Evolutionary conservation across 495 filamentous ascomycete genomes (phyloP).

Genomic region (Opeltia flavorubescens): DNA sequence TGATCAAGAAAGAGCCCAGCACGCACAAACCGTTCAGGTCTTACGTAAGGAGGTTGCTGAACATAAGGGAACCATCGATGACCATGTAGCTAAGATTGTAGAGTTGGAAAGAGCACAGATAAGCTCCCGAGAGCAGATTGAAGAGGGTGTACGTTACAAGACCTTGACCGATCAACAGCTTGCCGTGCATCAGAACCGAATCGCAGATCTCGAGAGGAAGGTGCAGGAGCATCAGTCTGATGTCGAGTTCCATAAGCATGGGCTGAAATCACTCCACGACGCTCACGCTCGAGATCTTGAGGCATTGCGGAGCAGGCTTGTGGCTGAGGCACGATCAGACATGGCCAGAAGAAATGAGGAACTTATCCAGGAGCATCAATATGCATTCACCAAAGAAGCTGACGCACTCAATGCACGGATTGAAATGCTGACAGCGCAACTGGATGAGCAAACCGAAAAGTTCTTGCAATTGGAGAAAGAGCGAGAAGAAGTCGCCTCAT

Average conservation of each 20-base stretch:
- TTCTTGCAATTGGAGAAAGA: slow-evolving; percentile 44
- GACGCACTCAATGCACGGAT: slow-evolving; percentile 19
- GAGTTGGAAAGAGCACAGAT: slow-evolving; percentile 52
- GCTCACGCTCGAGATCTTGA: slow-evolving; percentile 38
- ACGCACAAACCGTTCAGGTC: slow-evolving; percentile 29
- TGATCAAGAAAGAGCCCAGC: slow-evolving; percentile 29
- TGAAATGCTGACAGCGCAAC: slow-evolving; percentile 34
- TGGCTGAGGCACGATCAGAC: slow-evolving; percentile 6
- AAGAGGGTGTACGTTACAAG: slow-evolving; percentile 16
- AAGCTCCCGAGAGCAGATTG: slow-evolving; percentile 42
- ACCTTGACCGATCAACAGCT: slow-evolving; percentile 27
- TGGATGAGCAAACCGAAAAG: slow-evolving; percentile 36
- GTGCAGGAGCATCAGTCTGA: slow-evolving; percentile 38
- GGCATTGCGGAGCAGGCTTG: slow-evolving; percentile 26
- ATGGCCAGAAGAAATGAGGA: slow-evolving; percentile 40
- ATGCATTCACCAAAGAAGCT: slow-evolving; percentile 19
- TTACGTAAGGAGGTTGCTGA: slow-evolving; percentile 65
- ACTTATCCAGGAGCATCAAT: slow-evolving; percentile 36
- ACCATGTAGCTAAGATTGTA: slow-evolving; percentile 46
- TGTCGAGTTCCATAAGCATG: slow-evolving; percentile 38
- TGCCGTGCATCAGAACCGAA: slow-evolving; percentile 25
- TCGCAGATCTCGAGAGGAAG: slow-evolving; percentile 28
- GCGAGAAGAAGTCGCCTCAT: slow-evolving; percentile 51
- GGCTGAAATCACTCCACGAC: slow-evolving; percentile 37
- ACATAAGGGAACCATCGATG: slow-evolving; percentile 56